phyloP scores from a whole-genome alignment of 2,329 filamentous ascomycete species.

The Aspergillus eucalypticola region DNA sequence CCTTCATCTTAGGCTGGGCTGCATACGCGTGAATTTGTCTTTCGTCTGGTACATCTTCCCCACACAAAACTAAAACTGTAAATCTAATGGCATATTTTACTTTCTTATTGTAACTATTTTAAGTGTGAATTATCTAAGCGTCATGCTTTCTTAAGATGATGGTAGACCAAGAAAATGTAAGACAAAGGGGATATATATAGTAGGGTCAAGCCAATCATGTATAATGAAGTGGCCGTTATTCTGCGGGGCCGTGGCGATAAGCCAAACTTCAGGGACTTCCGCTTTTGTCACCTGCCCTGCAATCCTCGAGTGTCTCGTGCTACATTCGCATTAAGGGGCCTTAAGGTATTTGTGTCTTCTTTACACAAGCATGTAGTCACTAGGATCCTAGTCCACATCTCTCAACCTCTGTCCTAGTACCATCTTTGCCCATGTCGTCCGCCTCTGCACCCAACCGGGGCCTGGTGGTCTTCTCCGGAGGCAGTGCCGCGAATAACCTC shows the following conservation, averaged over 20 bases:
- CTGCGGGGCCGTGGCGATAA: no score
- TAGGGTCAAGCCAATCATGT: no score
- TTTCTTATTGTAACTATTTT: no score
- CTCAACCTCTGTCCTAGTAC: no score
- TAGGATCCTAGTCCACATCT: background rate
- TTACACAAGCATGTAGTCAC: background rate
- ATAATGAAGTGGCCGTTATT: no score
- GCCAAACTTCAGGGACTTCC: no score
- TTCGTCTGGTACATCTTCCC: background rate
- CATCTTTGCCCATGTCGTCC: slow-evolving; percentile 10
- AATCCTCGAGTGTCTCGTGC: background rate
- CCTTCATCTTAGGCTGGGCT: slow-evolving; percentile 47
- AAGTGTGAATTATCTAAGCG: no score
- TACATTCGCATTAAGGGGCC: background rate
- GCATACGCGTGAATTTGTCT: slow-evolving; percentile 45
- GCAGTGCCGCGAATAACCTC: slow-evolving; percentile 89
- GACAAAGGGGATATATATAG: no score
- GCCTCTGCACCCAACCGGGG: slow-evolving; percentile 44
- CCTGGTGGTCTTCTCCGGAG: slow-evolving; percentile 86
- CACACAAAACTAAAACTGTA: background rate
- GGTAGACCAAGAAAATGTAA: no score
- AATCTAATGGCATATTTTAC: no score
- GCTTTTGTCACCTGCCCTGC: no score
- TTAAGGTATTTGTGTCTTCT: slow-evolving; percentile 7
- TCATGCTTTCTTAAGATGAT: no score